Conservation (phyloP, 176 grass and related monocot genomes). For the Typha latifolia region DNA sequence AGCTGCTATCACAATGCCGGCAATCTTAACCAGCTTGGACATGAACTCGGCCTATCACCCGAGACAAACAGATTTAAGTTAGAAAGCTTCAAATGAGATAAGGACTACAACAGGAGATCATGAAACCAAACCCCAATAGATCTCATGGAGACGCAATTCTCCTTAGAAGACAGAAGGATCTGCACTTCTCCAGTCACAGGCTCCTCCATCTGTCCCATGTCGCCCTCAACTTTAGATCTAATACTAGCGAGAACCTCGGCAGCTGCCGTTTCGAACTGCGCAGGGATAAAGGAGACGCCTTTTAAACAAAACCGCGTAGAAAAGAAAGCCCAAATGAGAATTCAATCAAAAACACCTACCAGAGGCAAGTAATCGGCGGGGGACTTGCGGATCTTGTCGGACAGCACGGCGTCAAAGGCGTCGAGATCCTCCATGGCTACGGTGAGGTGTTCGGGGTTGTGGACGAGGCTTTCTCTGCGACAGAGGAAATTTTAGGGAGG, state of each 20-base stretch:
- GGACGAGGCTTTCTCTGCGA: slow-evolving; percentile 72
- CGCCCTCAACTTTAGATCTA: slow-evolving; percentile 66
- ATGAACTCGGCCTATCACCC: slow-evolving; percentile 60
- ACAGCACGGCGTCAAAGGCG: slow-evolving; percentile 81
- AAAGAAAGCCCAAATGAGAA: background rate
- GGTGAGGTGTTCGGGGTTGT: slow-evolving; percentile 74
- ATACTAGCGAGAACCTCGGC: slow-evolving; percentile 68
- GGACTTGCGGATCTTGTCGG: slow-evolving; percentile 82
- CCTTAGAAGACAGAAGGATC: slow-evolving; percentile 84
- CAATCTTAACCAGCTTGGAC: slow-evolving; percentile 93
- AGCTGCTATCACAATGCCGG: slow-evolving; percentile 76
- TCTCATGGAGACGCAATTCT: slow-evolving; percentile 81
- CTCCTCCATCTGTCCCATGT: slow-evolving; percentile 96
- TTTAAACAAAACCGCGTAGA: background rate
- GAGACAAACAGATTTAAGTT: background rate
- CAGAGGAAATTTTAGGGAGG: background rate
- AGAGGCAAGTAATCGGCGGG: slow-evolving; percentile 77
- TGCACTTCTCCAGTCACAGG: slow-evolving; percentile 66
- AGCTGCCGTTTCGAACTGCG: slow-evolving; percentile 69
- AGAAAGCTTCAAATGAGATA: background rate
- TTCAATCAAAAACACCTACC: slow-evolving; percentile 19
- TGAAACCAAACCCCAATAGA: slow-evolving; percentile 55
- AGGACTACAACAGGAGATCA: slow-evolving; percentile 6
- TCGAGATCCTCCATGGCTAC: slow-evolving; percentile 91
- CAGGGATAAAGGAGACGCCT: background rate